Conservation (phyloP, 257 asterid genomes). For the Dorcoceras hygrometricum region DNA sequence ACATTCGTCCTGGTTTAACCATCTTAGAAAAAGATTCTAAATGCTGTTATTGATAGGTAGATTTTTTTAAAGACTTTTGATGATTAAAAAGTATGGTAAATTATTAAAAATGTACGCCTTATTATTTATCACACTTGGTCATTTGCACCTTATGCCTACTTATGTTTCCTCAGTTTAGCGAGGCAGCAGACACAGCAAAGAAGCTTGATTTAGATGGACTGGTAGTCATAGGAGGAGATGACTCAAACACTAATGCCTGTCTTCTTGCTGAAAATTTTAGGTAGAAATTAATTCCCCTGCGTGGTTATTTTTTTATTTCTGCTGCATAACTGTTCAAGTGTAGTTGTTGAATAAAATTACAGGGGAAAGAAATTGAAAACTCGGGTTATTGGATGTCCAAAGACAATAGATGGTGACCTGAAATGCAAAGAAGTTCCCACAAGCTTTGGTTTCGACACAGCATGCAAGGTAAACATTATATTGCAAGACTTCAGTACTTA, state of each 20-base stretch:
- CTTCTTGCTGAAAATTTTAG: conserved; percentile 90
- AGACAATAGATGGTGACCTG: conserved; percentile 97
- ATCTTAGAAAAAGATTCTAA: too few relatives aligned
- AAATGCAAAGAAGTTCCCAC: conserved; percentile 91
- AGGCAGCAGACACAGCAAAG: conserved; percentile 86
- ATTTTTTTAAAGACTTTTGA: not conserved
- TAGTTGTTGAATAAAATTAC: conserved; percentile 19
- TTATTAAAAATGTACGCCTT: not conserved
- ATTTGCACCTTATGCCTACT: not conserved
- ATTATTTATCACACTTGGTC: not conserved
- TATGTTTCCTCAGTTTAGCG: conserved; percentile 66
- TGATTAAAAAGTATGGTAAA: not conserved
- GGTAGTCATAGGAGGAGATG: conserved; percentile 99
- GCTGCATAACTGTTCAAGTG: not conserved
- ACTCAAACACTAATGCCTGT: conserved; percentile 97
- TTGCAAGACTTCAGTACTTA: not conserved
- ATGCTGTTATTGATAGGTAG: not conserved
- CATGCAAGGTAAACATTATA: conserved; percentile 77
- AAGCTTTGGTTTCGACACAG: conserved; percentile 98
- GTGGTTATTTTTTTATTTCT: not conserved
- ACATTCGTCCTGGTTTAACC: not conserved
- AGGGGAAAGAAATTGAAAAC: conserved; percentile 88
- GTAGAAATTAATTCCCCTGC: conserved; percentile 22
- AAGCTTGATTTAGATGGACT: conserved; percentile 97
- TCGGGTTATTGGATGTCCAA: conserved; percentile 94